phyloP scores from a whole-genome alignment of 345 rosid species.

The Murraya koenigii region DNA sequence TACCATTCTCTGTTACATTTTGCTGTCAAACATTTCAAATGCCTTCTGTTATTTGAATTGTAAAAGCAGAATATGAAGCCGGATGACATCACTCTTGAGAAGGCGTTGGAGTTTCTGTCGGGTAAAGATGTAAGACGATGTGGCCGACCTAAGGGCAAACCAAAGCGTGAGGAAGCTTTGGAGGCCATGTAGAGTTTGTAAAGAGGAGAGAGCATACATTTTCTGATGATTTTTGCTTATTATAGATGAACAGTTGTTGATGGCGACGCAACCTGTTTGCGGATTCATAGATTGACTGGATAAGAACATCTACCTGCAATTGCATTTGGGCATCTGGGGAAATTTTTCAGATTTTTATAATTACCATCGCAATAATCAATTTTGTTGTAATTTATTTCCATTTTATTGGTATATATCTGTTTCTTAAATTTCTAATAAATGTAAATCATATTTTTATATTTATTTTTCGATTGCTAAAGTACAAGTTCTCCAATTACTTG shows the following conservation, averaged over 20 bases:
- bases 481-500: background rate
- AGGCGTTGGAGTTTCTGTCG: slow-evolving; percentile 67
- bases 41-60: background rate
- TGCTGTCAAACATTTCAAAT: background rate
- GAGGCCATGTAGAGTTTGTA: slow-evolving; percentile 23
- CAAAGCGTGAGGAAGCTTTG: slow-evolving; percentile 35
- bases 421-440: background rate
- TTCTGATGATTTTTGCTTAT: background rate
- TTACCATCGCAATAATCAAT: background rate
- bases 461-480: background rate
- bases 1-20: background rate
- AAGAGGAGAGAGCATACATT: background rate
- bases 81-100: slow-evolving; percentile 60
- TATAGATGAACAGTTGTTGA: background rate
- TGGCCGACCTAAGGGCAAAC: slow-evolving; percentile 72
- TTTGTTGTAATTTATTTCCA: slow-evolving; percentile 7
- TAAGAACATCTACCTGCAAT: background rate
- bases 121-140: slow-evolving; percentile 48
- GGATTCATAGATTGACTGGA: background rate
- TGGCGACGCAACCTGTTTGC: background rate
- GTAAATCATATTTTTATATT: background rate
- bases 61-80: slow-evolving; percentile 63
- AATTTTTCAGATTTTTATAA: background rate
- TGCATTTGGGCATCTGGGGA: background rate
- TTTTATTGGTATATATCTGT: background rate